Conservation (phyloP, 2,329 filamentous ascomycete species). For the Botrytis fabae region DNA sequence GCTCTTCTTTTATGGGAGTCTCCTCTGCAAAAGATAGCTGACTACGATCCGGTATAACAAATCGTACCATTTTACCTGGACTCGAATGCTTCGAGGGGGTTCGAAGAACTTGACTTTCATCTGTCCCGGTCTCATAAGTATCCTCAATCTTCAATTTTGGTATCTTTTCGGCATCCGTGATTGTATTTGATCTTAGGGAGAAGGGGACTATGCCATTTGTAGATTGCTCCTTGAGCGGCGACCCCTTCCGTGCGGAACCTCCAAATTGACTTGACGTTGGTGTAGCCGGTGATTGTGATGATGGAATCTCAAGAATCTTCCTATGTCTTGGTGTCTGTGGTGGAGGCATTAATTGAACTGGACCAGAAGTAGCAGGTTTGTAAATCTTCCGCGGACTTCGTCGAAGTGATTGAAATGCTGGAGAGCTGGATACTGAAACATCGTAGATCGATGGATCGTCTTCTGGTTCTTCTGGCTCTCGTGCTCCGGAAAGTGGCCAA, state of each 20-base stretch:
- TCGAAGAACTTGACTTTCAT: slow-evolving; percentile 30
- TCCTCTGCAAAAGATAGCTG: slow-evolving; percentile 22
- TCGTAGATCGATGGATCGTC: slow-evolving; percentile 30
- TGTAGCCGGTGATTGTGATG: slow-evolving; percentile 41
- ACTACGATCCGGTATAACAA: slow-evolving; percentile 27
- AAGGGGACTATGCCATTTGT: slow-evolving; percentile 36
- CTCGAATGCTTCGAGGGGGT: slow-evolving; percentile 34
- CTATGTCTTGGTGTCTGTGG: slow-evolving; percentile 36
- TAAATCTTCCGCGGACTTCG: slow-evolving; percentile 10
- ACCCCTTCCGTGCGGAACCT: slow-evolving; percentile 26
- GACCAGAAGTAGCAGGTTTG: slow-evolving; percentile 8
- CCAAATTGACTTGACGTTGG: slow-evolving; percentile 34
- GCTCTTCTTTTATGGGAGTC: slow-evolving; percentile 17
- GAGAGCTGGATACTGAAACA: slow-evolving; percentile 29
- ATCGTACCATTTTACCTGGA: slow-evolving; percentile 38
- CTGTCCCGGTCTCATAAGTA: slow-evolving; percentile 33
- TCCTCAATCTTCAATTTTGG: slow-evolving; percentile 36
- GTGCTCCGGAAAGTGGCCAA: slow-evolving; percentile 27
- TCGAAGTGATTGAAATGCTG: slow-evolving; percentile 11
- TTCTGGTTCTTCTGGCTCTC: slow-evolving; percentile 2
- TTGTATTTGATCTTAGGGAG: slow-evolving; percentile 24
- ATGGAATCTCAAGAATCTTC: slow-evolving; percentile 36
- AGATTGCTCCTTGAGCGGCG: slow-evolving; percentile 32
- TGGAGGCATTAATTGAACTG: slow-evolving; percentile 28
- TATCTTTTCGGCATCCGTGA: slow-evolving; percentile 25